A percentile compares a stretch with the other conserved stretches of the same genome.
phyloP scores from a whole-genome alignment of 495 filamentous ascomycete genomes.

The Daldinia grandis region DNA sequence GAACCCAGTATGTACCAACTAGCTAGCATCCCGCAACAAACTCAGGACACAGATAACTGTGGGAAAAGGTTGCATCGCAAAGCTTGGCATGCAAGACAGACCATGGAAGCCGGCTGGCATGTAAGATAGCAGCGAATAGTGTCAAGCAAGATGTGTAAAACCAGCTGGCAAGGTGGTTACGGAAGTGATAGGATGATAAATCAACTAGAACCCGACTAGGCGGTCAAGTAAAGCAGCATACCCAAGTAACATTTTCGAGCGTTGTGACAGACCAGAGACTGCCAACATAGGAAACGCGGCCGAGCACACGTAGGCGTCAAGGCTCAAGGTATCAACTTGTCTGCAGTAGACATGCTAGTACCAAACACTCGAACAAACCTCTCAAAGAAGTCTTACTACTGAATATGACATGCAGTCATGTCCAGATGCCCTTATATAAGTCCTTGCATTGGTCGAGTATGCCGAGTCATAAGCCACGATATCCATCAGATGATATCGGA shows the following conservation, averaged over 20 bases:
- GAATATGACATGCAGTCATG: constrained; percentile 29
- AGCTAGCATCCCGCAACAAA: constrained; percentile 27
- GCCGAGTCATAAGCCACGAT: constrained; percentile 13
- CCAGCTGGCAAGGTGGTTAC: neutral
- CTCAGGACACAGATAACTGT: constrained; percentile 15
- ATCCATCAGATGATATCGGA: constrained; percentile 38
- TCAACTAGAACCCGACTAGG: constrained; percentile 8
- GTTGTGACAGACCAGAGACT: constrained; percentile 7
- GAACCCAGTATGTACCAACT: constrained; percentile 21
- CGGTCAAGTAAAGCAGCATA: constrained; percentile 13
- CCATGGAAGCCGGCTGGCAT: constrained; percentile 16
- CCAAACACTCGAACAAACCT: neutral
- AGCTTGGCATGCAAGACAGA: constrained; percentile 45
- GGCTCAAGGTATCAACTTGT: neutral
- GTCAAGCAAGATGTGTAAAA: neutral
- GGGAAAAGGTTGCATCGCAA: constrained; percentile 39
- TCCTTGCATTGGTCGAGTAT: constrained; percentile 20
- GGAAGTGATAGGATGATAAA: constrained; percentile 5
- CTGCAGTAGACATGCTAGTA: constrained; percentile 2
- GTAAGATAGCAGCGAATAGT: constrained; percentile 17
- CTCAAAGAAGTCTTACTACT: constrained; percentile 14
- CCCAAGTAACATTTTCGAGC: constrained; percentile 9
- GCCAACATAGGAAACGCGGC: constrained; percentile 1
- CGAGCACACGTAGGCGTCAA: constrained; percentile 1
- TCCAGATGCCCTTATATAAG: constrained; percentile 28